Base-by-base conservation (phyloP, 345 rosid species). In the Trapa bicornis region DNA sequence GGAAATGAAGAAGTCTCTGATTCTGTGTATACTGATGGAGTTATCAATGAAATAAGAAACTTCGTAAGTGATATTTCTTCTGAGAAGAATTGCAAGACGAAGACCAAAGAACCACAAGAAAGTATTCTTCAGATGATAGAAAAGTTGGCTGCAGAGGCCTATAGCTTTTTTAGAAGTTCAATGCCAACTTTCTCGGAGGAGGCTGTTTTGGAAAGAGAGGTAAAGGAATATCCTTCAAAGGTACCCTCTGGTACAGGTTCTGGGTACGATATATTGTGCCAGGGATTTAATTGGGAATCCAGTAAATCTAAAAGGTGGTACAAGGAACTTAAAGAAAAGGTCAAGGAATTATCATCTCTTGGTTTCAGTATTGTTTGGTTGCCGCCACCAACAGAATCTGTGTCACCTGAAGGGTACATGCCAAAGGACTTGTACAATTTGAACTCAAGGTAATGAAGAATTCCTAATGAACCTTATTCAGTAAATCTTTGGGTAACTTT, bases 361-460 rank as follows among this genome's bases (percentile, higher is more conserved):
- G 98, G 98, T 29, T 90, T 93, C 70, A 87, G 94, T 42, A 82
- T 93, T 67, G 70, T 90, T 69, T 93, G 98, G 98, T 75, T 90
- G 72, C 98, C 98, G 62, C 97, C 98, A 37, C 96, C 98, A 7
- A 90, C 98, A 48, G 97, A 93, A 73, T 93, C 98, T 32, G 96
- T 90, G 77, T 90, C 98, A 71, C 96, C 94, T 75, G 97, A 93
- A 90, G 98, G 98, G 37, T 93, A 93, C 83, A 90, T 93, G 98
- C 98, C 98, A 35, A 88, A 67, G 78, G 98, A 93, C 74, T 80
- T 89, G 71, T 93, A 87, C 68, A 88, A 90, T 76, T 79, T 93
- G 79, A 87, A 87, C 80, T 93, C 96, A 75, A 89, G 97, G 98
- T 90, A 77, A 42, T 65, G 16, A 6, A 54, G 15, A 32, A 58